Percentiles rank a stretch among this genome's conserved stretches.
These are phyloP conservation scores for Afroboletus lepidellus DNA, from an alignment of 1,284 basidiomycete genomes.

Conservation along the genomic window DNA sequence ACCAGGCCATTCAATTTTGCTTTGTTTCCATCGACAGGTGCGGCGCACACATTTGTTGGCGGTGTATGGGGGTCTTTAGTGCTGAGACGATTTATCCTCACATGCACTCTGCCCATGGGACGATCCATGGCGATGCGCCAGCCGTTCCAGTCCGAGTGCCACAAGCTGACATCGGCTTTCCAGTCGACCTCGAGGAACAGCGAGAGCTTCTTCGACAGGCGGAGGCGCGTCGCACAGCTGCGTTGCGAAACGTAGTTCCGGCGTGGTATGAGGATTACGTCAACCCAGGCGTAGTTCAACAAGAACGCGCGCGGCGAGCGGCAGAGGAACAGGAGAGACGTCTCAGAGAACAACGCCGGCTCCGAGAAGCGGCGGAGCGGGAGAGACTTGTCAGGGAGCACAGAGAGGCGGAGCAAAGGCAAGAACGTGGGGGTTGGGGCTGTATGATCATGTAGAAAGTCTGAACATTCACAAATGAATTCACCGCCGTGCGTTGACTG, in stretches of 20 bases:
- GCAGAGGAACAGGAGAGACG: slow-evolving; percentile 10
- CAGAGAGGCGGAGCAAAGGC: slow-evolving; percentile 3
- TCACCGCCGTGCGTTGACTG: too few species aligned
- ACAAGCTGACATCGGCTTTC: slow-evolving; percentile 6
- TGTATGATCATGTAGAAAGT: slow-evolving; percentile 22
- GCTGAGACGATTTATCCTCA: slow-evolving; percentile 46
- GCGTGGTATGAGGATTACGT: not conserved
- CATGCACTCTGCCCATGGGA: slow-evolving; percentile 47
- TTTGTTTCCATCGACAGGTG: slow-evolving; percentile 38
- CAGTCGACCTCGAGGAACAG: slow-evolving; percentile 24
- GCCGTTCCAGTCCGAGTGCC: not conserved
- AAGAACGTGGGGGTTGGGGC: slow-evolving; percentile 14
- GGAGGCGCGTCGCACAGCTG: slow-evolving; percentile 9
- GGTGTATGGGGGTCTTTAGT: slow-evolving; percentile 41
- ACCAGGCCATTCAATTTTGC: not conserved
- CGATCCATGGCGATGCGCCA: slow-evolving; percentile 27
- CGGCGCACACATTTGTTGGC: slow-evolving; percentile 55
- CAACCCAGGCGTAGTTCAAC: not conserved
- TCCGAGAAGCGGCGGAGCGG: slow-evolving; percentile 4
- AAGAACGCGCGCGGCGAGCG: not conserved
- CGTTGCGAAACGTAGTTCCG: not conserved
- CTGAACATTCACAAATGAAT: too few species aligned
- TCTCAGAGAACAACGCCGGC: not conserved
- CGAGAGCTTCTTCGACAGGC: slow-evolving; percentile 17
- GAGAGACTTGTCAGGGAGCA: not conserved